phyloP scores from a whole-genome alignment of 345 rosid genomes.

The Cochlearia excelsa region DNA sequence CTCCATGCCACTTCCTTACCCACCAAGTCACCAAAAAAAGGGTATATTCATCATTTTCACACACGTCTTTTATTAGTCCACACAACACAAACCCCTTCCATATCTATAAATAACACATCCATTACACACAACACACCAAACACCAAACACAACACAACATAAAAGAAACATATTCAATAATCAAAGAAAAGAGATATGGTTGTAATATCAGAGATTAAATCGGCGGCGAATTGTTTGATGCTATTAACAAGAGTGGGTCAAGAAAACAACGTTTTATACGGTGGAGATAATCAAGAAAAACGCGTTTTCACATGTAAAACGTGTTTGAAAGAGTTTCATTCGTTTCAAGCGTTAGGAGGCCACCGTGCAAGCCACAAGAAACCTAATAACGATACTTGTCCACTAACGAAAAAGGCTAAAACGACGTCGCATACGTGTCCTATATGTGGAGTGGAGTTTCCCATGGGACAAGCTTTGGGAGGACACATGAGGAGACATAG shows the following conservation, averaged over 20 bases:
- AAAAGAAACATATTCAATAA: neutral
- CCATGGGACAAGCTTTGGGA: constrained; percentile 87
- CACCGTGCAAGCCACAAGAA: constrained; percentile 96
- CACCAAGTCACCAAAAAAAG: constrained; percentile 32
- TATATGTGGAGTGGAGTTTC: constrained; percentile 78
- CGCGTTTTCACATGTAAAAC: constrained; percentile 79
- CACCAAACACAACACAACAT: neutral
- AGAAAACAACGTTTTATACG: neutral
- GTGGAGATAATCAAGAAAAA: neutral
- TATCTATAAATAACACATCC: constrained; percentile 26
- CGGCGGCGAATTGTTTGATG: constrained; percentile 63
- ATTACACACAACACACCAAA: constrained; percentile 14
- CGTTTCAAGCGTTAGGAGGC: constrained; percentile 94
- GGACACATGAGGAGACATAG: constrained; percentile 97
- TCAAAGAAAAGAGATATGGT: constrained; percentile 10
- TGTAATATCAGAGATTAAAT: constrained; percentile 35
- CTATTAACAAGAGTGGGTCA: constrained; percentile 61
- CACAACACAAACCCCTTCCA: neutral
- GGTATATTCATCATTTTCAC: constrained; percentile 16
- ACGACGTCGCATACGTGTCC: constrained; percentile 72
- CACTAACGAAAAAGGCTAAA: constrained; percentile 37
- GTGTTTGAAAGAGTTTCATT: constrained; percentile 61
- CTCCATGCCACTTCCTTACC: constrained; percentile 38
- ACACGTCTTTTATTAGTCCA: constrained; percentile 16
- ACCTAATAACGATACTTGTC: constrained; percentile 31